Evolutionary conservation across 192 early-diverging fungal species (phyloP).

Genomic region (Backusella macrospora): DNA sequence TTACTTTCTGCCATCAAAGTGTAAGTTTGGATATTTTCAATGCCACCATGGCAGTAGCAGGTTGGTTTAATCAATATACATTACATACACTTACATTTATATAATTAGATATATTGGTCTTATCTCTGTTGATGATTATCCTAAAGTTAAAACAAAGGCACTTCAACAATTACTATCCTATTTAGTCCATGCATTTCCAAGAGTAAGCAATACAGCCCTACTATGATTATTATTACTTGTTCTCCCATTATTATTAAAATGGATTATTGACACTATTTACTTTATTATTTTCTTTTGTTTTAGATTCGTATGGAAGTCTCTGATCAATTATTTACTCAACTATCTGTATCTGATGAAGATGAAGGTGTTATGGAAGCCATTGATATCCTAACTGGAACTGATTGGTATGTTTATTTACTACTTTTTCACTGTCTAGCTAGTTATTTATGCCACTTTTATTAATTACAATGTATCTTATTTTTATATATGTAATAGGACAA

Average conservation of each 20-base stretch:
- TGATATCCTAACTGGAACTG: constrained; percentile 62
- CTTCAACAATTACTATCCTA: constrained; percentile 64
- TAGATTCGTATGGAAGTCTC: constrained; percentile 70
- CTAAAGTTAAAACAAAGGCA: constrained; percentile 50
- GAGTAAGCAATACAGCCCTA: constrained; percentile 41
- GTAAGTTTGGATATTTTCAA: constrained; percentile 43
- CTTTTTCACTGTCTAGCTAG: neutral
- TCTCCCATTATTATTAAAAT: neutral
- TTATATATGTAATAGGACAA: constrained; percentile 42
- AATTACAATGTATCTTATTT: too few relatives aligned
- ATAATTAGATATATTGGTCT: constrained; percentile 28
- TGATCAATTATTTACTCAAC: constrained; percentile 72
- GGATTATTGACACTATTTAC: too few relatives aligned
- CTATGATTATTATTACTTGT: neutral
- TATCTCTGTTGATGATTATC: constrained; percentile 25
- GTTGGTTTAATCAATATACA: neutral
- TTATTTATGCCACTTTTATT: too few relatives aligned
- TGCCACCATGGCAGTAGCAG: neutral
- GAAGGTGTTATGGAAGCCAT: constrained; percentile 55
- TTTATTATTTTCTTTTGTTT: neutral
- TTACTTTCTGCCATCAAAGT: constrained; percentile 63
- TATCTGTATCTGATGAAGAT: constrained; percentile 54
- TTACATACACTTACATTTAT: constrained; percentile 14
- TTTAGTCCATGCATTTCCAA: constrained; percentile 78
- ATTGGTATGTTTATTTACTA: constrained; percentile 60